Evolutionary conservation across 73 alveolate species (phyloP).

Genomic region (Tetrahymena borealis): DNA sequence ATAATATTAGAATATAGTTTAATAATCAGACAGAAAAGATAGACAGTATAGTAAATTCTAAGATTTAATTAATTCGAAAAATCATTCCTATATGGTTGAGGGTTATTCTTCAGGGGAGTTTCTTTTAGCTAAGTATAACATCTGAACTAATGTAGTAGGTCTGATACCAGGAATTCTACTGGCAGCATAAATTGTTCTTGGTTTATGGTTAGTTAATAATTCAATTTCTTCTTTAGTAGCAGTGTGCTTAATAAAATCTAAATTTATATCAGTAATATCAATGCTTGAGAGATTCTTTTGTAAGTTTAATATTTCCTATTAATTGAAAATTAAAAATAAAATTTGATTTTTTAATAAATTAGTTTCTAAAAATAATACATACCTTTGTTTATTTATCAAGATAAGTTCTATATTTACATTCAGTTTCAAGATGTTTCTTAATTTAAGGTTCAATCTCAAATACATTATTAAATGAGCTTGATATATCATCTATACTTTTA

Average conservation of each 20-base stretch:
- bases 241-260: background rate
- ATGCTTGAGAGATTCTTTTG: background rate
- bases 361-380: background rate
- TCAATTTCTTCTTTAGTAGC: conserved; percentile 21
- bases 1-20: too few species aligned
- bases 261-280: background rate
- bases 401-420: conserved; percentile 25
- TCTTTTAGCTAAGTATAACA: background rate
- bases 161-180: conserved; percentile 3
- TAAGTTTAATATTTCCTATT: background rate
- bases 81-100: background rate
- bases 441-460: conserved; percentile 7
- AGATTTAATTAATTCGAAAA: too few species aligned
- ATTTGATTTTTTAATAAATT: background rate
- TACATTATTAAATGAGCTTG: conserved; percentile 3
- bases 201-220: conserved; percentile 2
- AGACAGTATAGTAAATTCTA: too few species aligned
- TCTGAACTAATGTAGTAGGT: background rate
- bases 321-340: background rate
- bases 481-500: conserved; percentile 8
- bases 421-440: conserved; percentile 24
- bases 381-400: conserved; percentile 2
- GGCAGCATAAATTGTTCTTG: conserved; percentile 28
- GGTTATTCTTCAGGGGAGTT: background rate
- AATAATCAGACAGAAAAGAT: too few species aligned